Conservation (phyloP, 306 rosid species). For the cucumber (Cucumis sativus) region Cucumber_9930_V3 NC_026658.2:3789001-3789500, state of each 20-base stretch:
- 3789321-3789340: neutral
- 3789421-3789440: constrained; percentile 5
- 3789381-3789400: neutral
- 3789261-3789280: constrained; percentile 33
- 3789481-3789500: neutral
- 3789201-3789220: constrained; percentile 67
- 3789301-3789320: constrained; percentile 37
- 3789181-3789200: constrained; percentile 7
- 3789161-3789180: neutral
- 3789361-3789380: neutral
- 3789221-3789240: constrained; percentile 66
- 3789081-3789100: constrained; percentile 3
- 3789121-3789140: neutral
- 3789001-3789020: constrained; percentile 75
- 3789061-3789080: neutral
- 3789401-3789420: constrained; percentile 35
- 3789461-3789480: neutral
- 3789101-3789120: neutral
- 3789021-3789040: constrained; percentile 70
- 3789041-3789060: constrained; percentile 78
- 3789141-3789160: neutral
- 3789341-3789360: neutral
- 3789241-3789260: constrained; percentile 77
- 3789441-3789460: constrained; percentile 3
- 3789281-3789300: constrained; percentile 44